Evolutionary conservation across 805 yeast genomes (phyloP).

Genomic region (Grigorovia yakushimaensis): DNA sequence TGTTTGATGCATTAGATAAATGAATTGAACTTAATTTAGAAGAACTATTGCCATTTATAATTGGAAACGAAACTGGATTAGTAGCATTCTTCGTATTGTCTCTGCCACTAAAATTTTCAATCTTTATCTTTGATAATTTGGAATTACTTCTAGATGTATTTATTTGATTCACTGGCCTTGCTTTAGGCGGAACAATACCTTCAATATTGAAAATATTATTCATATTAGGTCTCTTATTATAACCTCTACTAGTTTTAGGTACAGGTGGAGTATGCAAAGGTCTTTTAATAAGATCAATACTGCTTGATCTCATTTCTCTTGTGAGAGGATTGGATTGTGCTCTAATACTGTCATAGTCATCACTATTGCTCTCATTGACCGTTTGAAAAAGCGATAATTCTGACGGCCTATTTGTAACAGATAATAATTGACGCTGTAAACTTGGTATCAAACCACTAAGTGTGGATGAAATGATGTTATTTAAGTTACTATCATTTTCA

Average conservation of each 20-base stretch:
- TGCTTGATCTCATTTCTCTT: conserved; percentile 6
- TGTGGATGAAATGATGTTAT: conserved; percentile 17
- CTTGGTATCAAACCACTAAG: conserved; percentile 17
- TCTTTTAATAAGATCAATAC: conserved; percentile 6
- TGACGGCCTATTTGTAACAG: not conserved
- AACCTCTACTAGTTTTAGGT: not conserved
- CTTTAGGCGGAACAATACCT: conserved; percentile 23
- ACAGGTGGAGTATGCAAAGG: not conserved
- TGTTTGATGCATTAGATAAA: too few relatives aligned
- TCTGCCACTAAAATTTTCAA: not conserved
- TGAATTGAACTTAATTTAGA: not conserved
- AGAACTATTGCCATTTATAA: not conserved
- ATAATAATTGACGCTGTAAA: conserved; percentile 3
- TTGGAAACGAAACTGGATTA: not conserved
- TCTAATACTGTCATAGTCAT: not conserved
- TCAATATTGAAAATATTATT: conserved; percentile 19
- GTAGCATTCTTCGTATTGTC: too few relatives aligned
- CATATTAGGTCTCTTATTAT: conserved; percentile 5
- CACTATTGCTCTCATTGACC: not conserved
- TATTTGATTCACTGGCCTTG: not conserved
- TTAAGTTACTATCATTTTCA: conserved; percentile 8
- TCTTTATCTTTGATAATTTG: not conserved
- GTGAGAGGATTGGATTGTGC: not conserved
- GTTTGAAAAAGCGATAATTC: not conserved
- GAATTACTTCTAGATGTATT: not conserved